These are phyloP conservation scores for Termitomyces sp. DNA, from an alignment of 768 basidiomycete species.

Conservation along the genomic window DNA sequence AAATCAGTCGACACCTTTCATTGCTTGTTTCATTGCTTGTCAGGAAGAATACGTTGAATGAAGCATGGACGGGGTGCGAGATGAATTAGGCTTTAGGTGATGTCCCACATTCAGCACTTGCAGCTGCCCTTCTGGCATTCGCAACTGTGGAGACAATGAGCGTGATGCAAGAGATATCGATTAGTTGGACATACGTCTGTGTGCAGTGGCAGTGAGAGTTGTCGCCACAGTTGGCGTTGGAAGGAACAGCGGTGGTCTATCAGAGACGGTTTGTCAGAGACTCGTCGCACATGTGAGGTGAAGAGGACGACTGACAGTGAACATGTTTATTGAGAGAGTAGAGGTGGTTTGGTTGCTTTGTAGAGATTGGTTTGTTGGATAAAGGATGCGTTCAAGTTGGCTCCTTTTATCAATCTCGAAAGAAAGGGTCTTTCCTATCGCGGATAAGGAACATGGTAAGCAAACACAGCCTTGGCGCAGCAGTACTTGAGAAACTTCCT, in stretches of 20 bases:
- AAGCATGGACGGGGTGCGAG: not conserved
- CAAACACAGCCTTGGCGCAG: not conserved
- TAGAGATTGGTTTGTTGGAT: not conserved
- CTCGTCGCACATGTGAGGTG: not conserved
- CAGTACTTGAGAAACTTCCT: not conserved
- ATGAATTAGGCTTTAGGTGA: not conserved
- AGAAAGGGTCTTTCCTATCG: slow-evolving; percentile 1
- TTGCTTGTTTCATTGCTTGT: not conserved
- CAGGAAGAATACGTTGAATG: not conserved
- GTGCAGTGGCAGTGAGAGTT: slow-evolving; percentile 20
- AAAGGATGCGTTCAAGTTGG: not conserved
- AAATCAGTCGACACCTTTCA: not conserved
- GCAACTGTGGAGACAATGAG: not conserved
- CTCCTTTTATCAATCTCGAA: not conserved
- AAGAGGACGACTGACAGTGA: slow-evolving; percentile 7
- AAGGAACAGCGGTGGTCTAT: slow-evolving; percentile 22
- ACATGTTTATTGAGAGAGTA: slow-evolving; percentile 6
- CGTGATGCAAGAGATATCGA: not conserved
- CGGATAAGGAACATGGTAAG: not conserved
- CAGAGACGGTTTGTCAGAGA: not conserved
- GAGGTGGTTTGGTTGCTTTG: not conserved
- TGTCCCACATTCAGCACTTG: not conserved
- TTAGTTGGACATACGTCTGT: slow-evolving; percentile 12
- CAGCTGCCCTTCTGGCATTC: not conserved
- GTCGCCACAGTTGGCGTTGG: slow-evolving; percentile 24